phyloP scores from a whole-genome alignment of 192 early-diverging fungal species.

The Linnemannia zychae region DNA sequence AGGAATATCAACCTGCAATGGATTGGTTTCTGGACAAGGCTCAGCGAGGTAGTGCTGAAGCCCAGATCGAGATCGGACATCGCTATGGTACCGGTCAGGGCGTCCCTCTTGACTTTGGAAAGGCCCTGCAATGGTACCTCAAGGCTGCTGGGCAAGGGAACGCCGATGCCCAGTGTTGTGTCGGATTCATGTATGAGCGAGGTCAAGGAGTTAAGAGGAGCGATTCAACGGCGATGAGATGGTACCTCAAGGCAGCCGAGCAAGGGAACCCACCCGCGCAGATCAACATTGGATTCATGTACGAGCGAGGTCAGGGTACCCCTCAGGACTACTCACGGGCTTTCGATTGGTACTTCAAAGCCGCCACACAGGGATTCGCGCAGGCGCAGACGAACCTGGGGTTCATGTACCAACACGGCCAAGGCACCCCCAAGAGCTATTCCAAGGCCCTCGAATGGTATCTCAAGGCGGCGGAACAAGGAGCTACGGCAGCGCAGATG shows the following conservation, averaged over 20 bases:
- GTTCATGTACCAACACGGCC: not conserved
- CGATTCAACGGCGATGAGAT: not conserved
- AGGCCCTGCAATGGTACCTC: not conserved
- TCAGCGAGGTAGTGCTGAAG: not conserved
- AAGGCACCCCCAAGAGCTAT: not conserved
- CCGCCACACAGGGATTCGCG: not conserved
- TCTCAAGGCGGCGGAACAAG: slow-evolving; percentile 10
- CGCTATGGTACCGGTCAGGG: not conserved
- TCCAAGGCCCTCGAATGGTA: slow-evolving; percentile 12
- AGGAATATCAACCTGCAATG: not conserved
- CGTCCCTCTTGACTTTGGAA: not conserved
- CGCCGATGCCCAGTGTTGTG: slow-evolving; percentile 1
- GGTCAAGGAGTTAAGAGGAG: slow-evolving; percentile 6
- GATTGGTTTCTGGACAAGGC: not conserved
- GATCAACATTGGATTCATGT: not conserved
- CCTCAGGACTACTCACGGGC: slow-evolving; percentile 12
- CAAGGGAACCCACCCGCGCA: slow-evolving; percentile 7
- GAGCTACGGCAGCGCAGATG: not conserved
- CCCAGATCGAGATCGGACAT: not conserved
- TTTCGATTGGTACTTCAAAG: not conserved
- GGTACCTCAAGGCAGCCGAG: slow-evolving; percentile 13
- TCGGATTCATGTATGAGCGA: slow-evolving; percentile 14
- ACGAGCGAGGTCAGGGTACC: slow-evolving; percentile 8
- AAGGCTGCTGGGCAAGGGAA: slow-evolving; percentile 12
- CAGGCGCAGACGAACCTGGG: slow-evolving; percentile 1